Evolutionary conservation across 2,329 filamentous ascomycete species (phyloP).

Genomic region (Botryotinia convoluta): DNA sequence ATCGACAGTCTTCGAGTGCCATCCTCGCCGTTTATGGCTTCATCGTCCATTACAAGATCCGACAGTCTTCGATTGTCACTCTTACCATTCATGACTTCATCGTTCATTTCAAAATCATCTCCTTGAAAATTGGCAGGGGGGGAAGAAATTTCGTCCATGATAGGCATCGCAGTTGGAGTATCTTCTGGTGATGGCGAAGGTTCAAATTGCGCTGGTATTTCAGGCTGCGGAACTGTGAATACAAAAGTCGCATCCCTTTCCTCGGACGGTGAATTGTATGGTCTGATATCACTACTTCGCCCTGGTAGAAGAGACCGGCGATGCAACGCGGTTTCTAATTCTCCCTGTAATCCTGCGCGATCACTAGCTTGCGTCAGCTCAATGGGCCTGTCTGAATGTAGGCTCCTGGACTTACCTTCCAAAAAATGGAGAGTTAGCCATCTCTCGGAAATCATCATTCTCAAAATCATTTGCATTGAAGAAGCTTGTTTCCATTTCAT

Average conservation of each 20-base stretch:
- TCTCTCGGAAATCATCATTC: slow-evolving; percentile 27
- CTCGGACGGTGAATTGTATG: slow-evolving; percentile 29
- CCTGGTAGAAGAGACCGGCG: slow-evolving; percentile 28
- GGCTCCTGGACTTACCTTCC: slow-evolving; percentile 23
- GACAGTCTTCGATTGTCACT: background rate
- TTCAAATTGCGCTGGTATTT: slow-evolving; percentile 21
- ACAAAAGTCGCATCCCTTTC: slow-evolving; percentile 38
- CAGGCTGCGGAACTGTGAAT: slow-evolving; percentile 36
- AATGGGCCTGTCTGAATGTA: background rate
- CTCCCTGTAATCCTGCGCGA: background rate
- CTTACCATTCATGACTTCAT: slow-evolving; percentile 1
- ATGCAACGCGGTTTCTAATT: background rate
- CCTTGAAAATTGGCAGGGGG: background rate
- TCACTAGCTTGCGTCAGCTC: slow-evolving; percentile 2
- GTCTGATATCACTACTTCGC: slow-evolving; percentile 36
- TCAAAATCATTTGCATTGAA: slow-evolving; percentile 28
- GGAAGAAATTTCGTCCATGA: background rate
- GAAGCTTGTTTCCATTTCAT: slow-evolving; percentile 36
- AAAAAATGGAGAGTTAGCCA: slow-evolving; percentile 24
- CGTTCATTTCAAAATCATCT: background rate
- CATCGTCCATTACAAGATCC: background rate
- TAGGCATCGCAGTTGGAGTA: background rate
- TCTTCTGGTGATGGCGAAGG: background rate
- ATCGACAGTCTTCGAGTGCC: background rate
- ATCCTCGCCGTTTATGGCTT: slow-evolving; percentile 1